Evolutionary conservation across 164 flowering plant genomes (phyloP).

Genomic region (Warburgia ugandensis): DNA sequence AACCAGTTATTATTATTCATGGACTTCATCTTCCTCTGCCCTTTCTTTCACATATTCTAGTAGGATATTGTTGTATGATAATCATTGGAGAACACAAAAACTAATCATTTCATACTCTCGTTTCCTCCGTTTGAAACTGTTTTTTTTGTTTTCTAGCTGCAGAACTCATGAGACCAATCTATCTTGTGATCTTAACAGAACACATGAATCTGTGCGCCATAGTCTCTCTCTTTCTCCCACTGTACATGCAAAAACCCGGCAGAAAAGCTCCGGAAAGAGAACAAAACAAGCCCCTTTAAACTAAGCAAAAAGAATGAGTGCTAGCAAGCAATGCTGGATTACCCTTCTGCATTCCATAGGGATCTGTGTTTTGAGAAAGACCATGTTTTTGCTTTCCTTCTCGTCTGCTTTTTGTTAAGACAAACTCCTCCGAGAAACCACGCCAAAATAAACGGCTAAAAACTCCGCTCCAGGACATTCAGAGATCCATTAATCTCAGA

Average conservation of each 20-base stretch:
- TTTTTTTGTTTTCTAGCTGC: slow-evolving; percentile 33
- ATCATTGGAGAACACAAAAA: slow-evolving; percentile 49
- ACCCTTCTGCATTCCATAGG: slow-evolving; percentile 62
- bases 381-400: slow-evolving; percentile 18
- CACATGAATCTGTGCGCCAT: slow-evolving; percentile 14
- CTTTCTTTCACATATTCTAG: slow-evolving; percentile 11
- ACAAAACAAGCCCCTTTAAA: slow-evolving; percentile 45
- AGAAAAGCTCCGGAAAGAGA: slow-evolving; percentile 23
- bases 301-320: slow-evolving; percentile 69
- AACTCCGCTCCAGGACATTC: slow-evolving; percentile 5
- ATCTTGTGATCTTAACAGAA: slow-evolving; percentile 7
- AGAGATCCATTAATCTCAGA: slow-evolving; percentile 1
- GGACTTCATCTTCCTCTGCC: slow-evolving; percentile 49
- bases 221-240: slow-evolving; percentile 21
- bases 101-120: slow-evolving; percentile 12
- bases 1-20: slow-evolving; percentile 61
- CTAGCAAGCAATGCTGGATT: slow-evolving; percentile 42
- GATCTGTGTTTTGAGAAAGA: slow-evolving; percentile 73
- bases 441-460: slow-evolving; percentile 3
- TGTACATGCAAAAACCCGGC: slow-evolving; percentile 8
- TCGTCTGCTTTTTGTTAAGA: background rate
- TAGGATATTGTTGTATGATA: slow-evolving; percentile 19
- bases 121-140: slow-evolving; percentile 14
- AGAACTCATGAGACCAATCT: slow-evolving; percentile 22
- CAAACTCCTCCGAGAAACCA: background rate